Evolutionary conservation across 2,329 filamentous ascomycete species (phyloP), one percentile per base, ranked within the genome.

Genomic region (Chaetomium olivaceum): DNA sequence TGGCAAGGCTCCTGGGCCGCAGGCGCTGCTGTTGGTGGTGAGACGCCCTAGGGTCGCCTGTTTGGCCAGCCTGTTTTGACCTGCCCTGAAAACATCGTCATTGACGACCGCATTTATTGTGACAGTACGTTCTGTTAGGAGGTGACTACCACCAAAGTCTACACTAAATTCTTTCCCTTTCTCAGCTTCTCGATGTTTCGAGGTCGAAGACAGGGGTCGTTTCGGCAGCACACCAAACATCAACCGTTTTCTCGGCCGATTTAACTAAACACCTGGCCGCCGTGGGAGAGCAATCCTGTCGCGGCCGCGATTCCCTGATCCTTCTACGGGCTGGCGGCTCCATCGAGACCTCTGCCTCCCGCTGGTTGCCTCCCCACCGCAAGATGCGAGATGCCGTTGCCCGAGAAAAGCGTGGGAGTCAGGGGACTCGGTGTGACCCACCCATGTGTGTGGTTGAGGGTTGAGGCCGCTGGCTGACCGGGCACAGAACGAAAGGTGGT

Each of bases 31-130:
- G 16, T 58, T 19, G 19, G 51, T 55, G 55, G 16, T 66, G 64
- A 62, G 64, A 59, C 64, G 29, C 36, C 55, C 29, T n/a, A 25
- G 27, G 63, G 43, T 8, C 46, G 55, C 58, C n/a, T 54, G 54
- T 36, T 48, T 36, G 56, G 52, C 62, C 46, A 33, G n/a, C 9
- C 54, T 29, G 19, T 33, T n/a, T 48, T 21, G 21, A 36, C 33
- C 59, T 39, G 36, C 4, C n/a, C 2, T 29, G 54, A 19, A 56
- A 21, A 7, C n/a, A 33, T 4, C 46, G 54, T 58, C 60, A 62
- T 62, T 5, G 29, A 25, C 8, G 46, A 51, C 46, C 3, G 27
- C 19, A 51, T 51, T 51, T 60, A 16, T n/a, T 58, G 56, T 58
- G 21, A 29, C 14, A 9, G 4, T 0, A 7, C 25, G 11, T 14